These are phyloP conservation scores for Solanum dulcamara DNA, from an alignment of 257 asterid genomes.

Conservation along the genomic window DNA sequence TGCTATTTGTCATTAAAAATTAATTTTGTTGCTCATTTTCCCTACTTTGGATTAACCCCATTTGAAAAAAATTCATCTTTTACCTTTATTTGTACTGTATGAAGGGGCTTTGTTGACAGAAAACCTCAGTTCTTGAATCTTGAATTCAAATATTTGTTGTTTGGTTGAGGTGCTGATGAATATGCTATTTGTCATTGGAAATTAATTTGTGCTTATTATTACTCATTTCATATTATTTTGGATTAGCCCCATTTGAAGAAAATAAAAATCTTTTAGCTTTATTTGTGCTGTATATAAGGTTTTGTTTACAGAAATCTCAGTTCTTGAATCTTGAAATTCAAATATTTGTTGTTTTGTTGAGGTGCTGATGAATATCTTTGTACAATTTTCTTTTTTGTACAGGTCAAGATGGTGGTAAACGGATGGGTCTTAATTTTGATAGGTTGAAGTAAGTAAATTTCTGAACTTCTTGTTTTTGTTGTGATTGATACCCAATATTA, in stretches of 20 bases:
- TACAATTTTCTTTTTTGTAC: slow-evolving; percentile 8
- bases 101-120: neutral
- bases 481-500: neutral
- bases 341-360: neutral
- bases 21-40: neutral
- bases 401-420: slow-evolving; percentile 92
- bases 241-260: neutral
- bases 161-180: neutral
- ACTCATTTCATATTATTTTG: too few relatives aligned
- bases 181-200: too few relatives aligned
- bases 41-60: neutral
- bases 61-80: neutral
- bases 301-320: too few relatives aligned
- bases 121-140: neutral
- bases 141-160: neutral
- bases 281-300: neutral
- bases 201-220: too few relatives aligned
- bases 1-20: neutral
- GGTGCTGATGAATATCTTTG: neutral
- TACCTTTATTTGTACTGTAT: neutral
- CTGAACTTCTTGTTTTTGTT: neutral
- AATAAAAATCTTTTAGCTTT: neutral
- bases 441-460: slow-evolving; percentile 56
- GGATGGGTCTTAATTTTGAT: slow-evolving; percentile 92
- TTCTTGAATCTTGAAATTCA: neutral